These are phyloP conservation scores for Coemansia sp. DNA, from an alignment of 192 early-diverging fungal genomes.

Conservation along the genomic window DNA sequence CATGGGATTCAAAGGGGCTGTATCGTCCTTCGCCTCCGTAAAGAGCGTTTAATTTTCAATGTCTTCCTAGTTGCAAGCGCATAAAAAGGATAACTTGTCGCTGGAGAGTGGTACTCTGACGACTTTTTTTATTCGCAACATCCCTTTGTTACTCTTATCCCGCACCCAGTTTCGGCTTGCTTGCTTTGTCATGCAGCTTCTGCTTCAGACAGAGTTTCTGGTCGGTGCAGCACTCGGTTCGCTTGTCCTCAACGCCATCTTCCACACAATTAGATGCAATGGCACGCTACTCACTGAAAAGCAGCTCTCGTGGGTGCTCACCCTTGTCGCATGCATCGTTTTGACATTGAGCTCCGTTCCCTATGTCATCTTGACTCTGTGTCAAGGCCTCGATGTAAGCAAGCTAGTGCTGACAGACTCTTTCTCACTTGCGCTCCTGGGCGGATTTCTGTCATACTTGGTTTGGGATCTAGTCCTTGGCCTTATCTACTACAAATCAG, in stretches of 20 bases:
- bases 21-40: not conserved
- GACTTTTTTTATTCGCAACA: not conserved
- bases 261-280: conserved; percentile 11
- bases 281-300: conserved; percentile 28
- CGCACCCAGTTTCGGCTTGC: not conserved
- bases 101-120: not conserved
- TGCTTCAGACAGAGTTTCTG: conserved; percentile 15
- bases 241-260: conserved; percentile 22
- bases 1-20: not conserved
- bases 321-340: conserved; percentile 34
- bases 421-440: conserved; percentile 37
- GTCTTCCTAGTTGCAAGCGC: not conserved
- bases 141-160: not conserved
- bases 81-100: not conserved
- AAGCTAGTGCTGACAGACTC: conserved; percentile 34
- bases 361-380: conserved; percentile 26
- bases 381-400: conserved; percentile 4
- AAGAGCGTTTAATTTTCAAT: not conserved
- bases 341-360: conserved; percentile 30
- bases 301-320: conserved; percentile 55
- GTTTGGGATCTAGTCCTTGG: conserved; percentile 60
- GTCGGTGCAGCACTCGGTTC: conserved; percentile 20
- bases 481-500: conserved; percentile 54
- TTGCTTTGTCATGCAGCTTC: not conserved
- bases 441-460: conserved; percentile 59